Evolutionary conservation across 2,329 filamentous ascomycete species (phyloP).

Genomic region (Alternaria sp.): DNA sequence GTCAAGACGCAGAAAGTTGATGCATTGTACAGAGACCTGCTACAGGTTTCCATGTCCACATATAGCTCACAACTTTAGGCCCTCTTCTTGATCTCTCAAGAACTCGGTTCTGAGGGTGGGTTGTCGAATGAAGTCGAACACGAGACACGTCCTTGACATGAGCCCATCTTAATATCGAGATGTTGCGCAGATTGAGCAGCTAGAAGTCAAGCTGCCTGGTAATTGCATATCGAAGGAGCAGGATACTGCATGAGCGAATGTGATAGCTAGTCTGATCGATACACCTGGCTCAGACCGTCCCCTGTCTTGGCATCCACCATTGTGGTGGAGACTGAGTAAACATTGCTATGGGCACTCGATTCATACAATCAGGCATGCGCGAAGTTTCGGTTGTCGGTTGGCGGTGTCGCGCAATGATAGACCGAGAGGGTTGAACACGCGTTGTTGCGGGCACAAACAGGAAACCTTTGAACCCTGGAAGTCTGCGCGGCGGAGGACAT

Average conservation of each 20-base stretch:
- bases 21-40: neutral
- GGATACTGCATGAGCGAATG: neutral
- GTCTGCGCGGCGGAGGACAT: neutral
- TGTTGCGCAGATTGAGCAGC: neutral
- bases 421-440: neutral
- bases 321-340: neutral
- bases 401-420: neutral
- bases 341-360: neutral
- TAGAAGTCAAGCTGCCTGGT: neutral
- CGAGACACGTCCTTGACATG: neutral
- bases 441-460: neutral
- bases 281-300: neutral
- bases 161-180: neutral
- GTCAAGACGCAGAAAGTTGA: neutral
- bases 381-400: neutral
- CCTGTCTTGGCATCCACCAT: neutral
- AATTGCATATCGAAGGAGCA: neutral
- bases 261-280: neutral
- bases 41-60: neutral
- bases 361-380: neutral
- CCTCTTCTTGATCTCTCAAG: neutral
- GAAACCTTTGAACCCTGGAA: neutral
- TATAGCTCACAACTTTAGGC: neutral
- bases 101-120: neutral
- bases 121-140: neutral